Evolutionary conservation across 2,329 filamentous ascomycete genomes (phyloP), one percentile per base, ranked within the genome.

Genomic region (Cordyceps fumosorosea): DNA sequence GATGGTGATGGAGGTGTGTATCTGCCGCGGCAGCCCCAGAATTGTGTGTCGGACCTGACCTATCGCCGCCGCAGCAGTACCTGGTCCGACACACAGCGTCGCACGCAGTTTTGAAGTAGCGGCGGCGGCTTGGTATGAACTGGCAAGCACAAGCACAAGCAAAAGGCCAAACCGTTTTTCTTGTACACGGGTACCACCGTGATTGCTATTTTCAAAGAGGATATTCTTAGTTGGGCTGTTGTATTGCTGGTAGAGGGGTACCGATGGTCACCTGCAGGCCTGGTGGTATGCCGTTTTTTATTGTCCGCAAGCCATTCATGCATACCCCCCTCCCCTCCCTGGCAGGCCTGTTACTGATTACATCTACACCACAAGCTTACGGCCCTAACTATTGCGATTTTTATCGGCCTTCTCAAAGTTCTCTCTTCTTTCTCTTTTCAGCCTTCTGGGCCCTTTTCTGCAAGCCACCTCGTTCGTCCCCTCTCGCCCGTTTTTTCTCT

Each of bases 401-500:
- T 52, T 56, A 55, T 22, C 62, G 44, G 51, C 57, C 26, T 47
- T 48, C 7, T 22, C 37, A 54, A 37, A 37, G 34, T 58, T 24
- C 40, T 22, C 18, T 29, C 24, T 55, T 40, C 52, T 45, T 62
- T 51, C 51, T 55, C 56, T 51, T 58, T 51, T 50, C 26, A 60
- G 48, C 47, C 37, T 60, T 45, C 24, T 42, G 57, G 37, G 48
- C 24, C 37, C 42, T 26, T 59, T 53, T 37, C 59, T 62, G 59
- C 59, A 62, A 62, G 59, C 59, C 59, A 62, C 59, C 34, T 42
- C 24, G 56, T 42, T 26, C 45, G 50, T 60, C 42, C 45, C 56
- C 45, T 58, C 45, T 14, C n/a, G 37, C 51, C 51, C 58, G 54
- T 16, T 42, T 48, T 48, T 29, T 29, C 26, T 22, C 40, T 44